Percentiles rank a stretch among this genome's conserved stretches.
phyloP scores from a whole-genome alignment of 2,329 filamentous ascomycete species.

The Colletotrichum sp. region DNA sequence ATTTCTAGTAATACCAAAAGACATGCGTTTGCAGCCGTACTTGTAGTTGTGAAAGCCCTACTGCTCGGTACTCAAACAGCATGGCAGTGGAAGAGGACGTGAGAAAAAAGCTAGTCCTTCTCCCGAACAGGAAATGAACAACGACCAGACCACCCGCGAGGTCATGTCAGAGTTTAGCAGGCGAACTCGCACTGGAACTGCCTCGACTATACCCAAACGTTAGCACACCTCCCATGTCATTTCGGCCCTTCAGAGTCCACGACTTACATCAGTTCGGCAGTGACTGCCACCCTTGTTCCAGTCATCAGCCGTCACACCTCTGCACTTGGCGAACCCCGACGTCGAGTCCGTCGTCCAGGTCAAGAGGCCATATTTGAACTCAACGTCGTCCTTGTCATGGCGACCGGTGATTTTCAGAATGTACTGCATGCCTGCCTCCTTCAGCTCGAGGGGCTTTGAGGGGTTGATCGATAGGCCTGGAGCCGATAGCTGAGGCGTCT shows the following conservation, averaged over 20 bases:
- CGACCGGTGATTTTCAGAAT: background rate
- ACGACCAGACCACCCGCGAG: background rate
- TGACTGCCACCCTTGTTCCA: background rate
- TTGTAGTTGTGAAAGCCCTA: background rate
- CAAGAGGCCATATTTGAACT: background rate
- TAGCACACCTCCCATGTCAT: background rate
- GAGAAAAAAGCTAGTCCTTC: background rate
- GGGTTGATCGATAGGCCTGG: background rate
- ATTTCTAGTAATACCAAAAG: background rate
- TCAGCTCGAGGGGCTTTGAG: background rate
- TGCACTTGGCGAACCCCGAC: background rate
- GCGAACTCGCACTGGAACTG: background rate
- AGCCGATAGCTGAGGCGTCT: background rate
- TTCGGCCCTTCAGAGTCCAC: background rate
- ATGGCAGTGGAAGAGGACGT: background rate
- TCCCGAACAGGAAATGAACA: background rate
- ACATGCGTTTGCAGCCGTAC: fast-evolving
- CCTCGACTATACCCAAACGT: background rate
- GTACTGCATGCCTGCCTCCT: background rate
- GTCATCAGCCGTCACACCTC: background rate
- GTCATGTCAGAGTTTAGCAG: background rate
- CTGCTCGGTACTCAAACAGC: background rate
- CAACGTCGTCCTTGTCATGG: background rate
- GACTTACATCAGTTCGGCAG: background rate
- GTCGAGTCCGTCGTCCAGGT: background rate